Evolutionary conservation across 1,284 basidiomycete species (phyloP), one percentile per base, ranked within the genome.

Genomic region (Termitomyces sp.): DNA sequence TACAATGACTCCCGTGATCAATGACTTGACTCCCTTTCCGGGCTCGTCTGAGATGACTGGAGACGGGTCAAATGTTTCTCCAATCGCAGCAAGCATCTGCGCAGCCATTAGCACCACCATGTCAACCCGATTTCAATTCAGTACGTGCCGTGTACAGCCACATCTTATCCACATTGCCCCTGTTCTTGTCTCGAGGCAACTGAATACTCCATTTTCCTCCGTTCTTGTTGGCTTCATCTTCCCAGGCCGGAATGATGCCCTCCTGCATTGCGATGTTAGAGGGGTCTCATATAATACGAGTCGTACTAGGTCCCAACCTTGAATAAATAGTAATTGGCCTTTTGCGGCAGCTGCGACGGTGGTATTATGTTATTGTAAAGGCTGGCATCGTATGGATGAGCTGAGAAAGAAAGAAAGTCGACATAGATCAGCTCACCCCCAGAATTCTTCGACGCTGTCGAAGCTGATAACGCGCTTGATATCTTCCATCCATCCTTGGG

Each of bases 141-240:
- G 17, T 21, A 72, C 82, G 59, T 67, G 95, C 94, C 40, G 96
- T 98, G 76, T 95, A 95, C 48, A 99, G 82, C 96, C 97, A 99
- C 85, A 95, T 92, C 68, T 87, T 90, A 73, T 99, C 96, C 53
- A 99, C 90, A 46, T 84, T 75, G 33, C 64, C 68, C 54, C 90
- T 81, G 67, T 90, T 94, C 79, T 98, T 98, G 64, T 98, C 96
- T 68, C 92, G 89, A 28, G 97, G 96, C 31, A 99, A 77, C 73
- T 99, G 97, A 61, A 99, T 94, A 67, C 89, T 91, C 96, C 96
- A 99, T 76, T 98, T 99, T 57, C 96, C 96, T 49, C 96, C 96
- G 62, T 91, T 83, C 70, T 94, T 93, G 76, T 99, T 99, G 41
- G 93, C 92, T 49, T 91, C 84, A 65, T 97, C 94, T 70, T 98